A percentile compares a stretch with the other conserved stretches of the same genome.
Evolutionary conservation across 2,329 filamentous ascomycete genomes (phyloP).

Genomic region (Botryotinia calthae): DNA sequence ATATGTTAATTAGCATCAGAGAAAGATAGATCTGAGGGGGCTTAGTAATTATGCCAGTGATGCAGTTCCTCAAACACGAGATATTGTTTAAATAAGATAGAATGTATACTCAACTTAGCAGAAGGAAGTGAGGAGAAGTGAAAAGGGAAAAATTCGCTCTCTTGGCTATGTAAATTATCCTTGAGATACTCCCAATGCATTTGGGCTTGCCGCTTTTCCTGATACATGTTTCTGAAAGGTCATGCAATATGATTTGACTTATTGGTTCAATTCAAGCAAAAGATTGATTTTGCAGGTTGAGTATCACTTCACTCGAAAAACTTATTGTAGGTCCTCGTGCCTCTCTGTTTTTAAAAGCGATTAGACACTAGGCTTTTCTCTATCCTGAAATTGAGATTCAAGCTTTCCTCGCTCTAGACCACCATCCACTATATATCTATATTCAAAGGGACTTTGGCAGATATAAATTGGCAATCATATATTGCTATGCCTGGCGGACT

Average conservation of each 20-base stretch:
- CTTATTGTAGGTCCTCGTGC: background rate
- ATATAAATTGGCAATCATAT: background rate
- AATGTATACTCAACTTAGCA: too few species aligned
- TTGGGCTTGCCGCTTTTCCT: conserved; percentile 27
- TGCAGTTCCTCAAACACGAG: conserved; percentile 56
- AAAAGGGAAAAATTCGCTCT: too few species aligned
- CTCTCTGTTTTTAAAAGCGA: background rate
- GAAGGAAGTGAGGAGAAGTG: too few species aligned
- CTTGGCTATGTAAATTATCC: too few species aligned
- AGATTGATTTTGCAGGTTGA: background rate
- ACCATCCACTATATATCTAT: background rate
- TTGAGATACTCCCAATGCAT: background rate
- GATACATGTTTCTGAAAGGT: conserved; percentile 42
- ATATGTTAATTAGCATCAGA: conserved; percentile 38
- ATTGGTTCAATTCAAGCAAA: background rate
- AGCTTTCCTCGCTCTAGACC: too few species aligned
- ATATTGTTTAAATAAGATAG: conserved; percentile 47
- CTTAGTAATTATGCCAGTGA: too few species aligned
- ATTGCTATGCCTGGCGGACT: background rate
- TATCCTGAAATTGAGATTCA: background rate
- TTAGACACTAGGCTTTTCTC: background rate
- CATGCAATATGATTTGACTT: conserved; percentile 46
- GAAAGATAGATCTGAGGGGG: too few species aligned
- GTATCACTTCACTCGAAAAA: background rate
- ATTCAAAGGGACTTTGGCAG: background rate